These are phyloP conservation scores for Heritiera fomes DNA, from an alignment of 345 rosid species.

Conservation along the genomic window DNA sequence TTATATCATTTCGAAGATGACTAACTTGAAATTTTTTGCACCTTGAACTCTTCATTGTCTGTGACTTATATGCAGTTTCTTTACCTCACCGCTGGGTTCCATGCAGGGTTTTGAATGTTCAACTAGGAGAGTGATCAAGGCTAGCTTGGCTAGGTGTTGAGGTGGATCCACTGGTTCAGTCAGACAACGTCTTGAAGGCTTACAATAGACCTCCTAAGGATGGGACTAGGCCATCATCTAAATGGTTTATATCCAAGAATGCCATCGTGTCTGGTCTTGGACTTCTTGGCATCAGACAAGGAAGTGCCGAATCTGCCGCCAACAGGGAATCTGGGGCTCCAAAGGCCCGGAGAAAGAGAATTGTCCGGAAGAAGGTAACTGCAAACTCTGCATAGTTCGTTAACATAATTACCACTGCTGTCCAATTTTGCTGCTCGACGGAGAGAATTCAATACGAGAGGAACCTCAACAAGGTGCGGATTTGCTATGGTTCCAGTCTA, in stretches of 20 bases:
- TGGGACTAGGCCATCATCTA: constrained; percentile 47
- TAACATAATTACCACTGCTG: neutral
- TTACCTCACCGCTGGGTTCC: constrained; percentile 8
- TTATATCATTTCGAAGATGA: neutral
- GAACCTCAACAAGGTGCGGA: neutral
- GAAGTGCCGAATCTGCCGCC: constrained; percentile 31
- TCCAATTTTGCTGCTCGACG: constrained; percentile 29
- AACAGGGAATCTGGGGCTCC: constrained; percentile 52
- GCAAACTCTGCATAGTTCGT: constrained; percentile 40
- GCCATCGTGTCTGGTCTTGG: constrained; percentile 76
- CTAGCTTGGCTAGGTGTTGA: constrained; percentile 87
- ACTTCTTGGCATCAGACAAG: constrained; percentile 75
- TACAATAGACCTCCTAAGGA: constrained; percentile 63
- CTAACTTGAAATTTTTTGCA: neutral
- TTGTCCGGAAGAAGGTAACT: constrained; percentile 74
- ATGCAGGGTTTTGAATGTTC: constrained; percentile 71
- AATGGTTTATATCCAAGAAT: constrained; percentile 84
- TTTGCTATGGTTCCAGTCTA: neutral
- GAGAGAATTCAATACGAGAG: neutral
- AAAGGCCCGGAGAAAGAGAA: constrained; percentile 73
- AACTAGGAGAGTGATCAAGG: constrained; percentile 70
- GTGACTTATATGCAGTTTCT: neutral
- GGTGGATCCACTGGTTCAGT: constrained; percentile 77
- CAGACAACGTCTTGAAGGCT: constrained; percentile 68
- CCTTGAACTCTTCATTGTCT: neutral